A percentile compares a stretch with the other conserved stretches of the same genome.
These are phyloP conservation scores for Eimeria necatrix DNA, from an alignment of 169 alveolate species.

Conservation along the genomic window DNA sequence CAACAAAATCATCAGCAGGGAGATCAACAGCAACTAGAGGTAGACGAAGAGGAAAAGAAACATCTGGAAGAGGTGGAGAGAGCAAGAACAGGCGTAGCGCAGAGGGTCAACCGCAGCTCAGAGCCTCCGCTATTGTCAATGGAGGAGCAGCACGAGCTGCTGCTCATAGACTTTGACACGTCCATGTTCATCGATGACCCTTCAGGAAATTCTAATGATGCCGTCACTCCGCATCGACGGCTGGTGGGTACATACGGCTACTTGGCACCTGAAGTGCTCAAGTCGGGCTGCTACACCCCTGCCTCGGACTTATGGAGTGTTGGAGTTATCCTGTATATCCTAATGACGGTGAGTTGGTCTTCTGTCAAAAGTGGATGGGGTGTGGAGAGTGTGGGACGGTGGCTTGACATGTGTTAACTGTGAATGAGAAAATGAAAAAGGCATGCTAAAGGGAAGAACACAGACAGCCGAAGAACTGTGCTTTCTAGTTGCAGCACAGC, in stretches of 20 bases:
- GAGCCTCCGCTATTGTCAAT: background rate
- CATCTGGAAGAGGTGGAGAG: background rate
- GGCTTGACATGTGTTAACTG: too few relatives aligned
- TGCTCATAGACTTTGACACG: conserved; percentile 87
- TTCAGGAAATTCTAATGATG: conserved; percentile 19
- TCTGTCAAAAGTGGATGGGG: too few relatives aligned
- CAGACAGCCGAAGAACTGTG: too few relatives aligned
- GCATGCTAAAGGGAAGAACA: too few relatives aligned
- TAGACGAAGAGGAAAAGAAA: too few relatives aligned
- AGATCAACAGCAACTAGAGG: too few relatives aligned
- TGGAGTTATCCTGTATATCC: conserved; percentile 93
- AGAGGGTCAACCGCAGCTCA: background rate
- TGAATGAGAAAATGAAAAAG: too few relatives aligned
- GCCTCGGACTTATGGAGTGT: conserved; percentile 95
- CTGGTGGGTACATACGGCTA: conserved; percentile 88
- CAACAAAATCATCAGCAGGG: background rate
- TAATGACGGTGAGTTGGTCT: conserved; percentile 88
- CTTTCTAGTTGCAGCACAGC: too few relatives aligned
- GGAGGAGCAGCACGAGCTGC: conserved; percentile 84
- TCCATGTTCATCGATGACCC: conserved; percentile 80
- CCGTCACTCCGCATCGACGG: conserved; percentile 59
- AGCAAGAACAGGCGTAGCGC: background rate
- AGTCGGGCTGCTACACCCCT: conserved; percentile 88
- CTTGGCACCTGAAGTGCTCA: conserved; percentile 86
- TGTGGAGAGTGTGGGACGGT: too few relatives aligned